Evolutionary conservation across 2,329 filamentous ascomycete species (phyloP), one percentile per base, ranked within the genome.

Genomic region (Pseudogymnoascus sp.): DNA sequence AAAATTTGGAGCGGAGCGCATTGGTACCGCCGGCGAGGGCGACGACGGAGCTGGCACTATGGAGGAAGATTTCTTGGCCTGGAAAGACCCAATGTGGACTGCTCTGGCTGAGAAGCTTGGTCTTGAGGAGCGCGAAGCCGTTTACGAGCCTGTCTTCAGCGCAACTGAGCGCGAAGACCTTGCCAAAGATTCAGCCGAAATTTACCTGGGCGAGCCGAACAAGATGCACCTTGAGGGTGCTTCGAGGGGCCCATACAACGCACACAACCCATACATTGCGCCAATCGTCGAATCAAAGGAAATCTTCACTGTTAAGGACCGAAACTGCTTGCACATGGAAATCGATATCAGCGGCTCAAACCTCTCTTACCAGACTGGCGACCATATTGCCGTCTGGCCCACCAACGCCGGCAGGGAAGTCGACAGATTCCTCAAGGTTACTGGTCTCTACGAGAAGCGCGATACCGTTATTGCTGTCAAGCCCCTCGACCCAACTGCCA

Each of bases 61-160:
- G 96, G 95, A 99, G 79, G 96, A 99, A 79, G 96, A 99, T 73
- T 99, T 97, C 77, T 79, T 99, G 71, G 91, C 93, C 68, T 99
- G 95, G 95, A 99, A 99, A 80, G 95, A 99, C 72, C 93, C 93
- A 66, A 99, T 99, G 95, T 99, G 96, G 95, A 81, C 84, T 71
- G 90, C 89, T 65, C 82, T 99, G 62, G 82, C 89, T 23, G 84
- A 90, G 68, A 87, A 90, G 73, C 91, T 99, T 88, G 85, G 85
- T 62, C 80, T 99, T 63, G 90, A 97, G 77, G 95, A 99, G 78
- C 92, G 95, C 65, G 96, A 99, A 75, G 91, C 93, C 66, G 87
- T 96, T 65, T 99, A 97, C 76, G 96, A 99, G 76, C 91, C 95
- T 60, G 87, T 93, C 64, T 97, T 97, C 74, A 86, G 85, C 70